Evolutionary conservation across 345 rosid species (phyloP).

Genomic region (Cardamine resedifolia): DNA sequence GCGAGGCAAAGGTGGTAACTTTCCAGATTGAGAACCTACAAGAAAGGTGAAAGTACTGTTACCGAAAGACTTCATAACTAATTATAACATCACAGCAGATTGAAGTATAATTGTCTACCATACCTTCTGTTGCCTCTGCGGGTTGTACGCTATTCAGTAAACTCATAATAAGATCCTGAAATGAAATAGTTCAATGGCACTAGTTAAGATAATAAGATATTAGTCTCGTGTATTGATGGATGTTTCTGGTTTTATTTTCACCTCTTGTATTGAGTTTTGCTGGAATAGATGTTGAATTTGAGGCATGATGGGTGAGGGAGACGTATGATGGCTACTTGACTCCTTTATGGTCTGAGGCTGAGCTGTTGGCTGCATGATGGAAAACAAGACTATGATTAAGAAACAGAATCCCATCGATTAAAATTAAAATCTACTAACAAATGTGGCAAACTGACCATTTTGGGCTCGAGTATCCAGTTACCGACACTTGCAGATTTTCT

Average conservation of each 20-base stretch:
- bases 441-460: constrained; percentile 39
- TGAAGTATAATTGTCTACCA: constrained; percentile 34
- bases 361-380: constrained; percentile 49
- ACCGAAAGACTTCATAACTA: not conserved
- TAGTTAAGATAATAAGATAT: not conserved
- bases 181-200: constrained; percentile 12
- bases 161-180: constrained; percentile 74
- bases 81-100: constrained; percentile 8
- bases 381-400: constrained; percentile 24
- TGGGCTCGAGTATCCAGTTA: constrained; percentile 78
- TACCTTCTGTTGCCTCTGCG: constrained; percentile 67
- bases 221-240: constrained; percentile 13
- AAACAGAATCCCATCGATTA: not conserved
- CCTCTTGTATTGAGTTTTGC: constrained; percentile 93
- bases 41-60: constrained; percentile 13
- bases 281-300: constrained; percentile 89
- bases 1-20: constrained; percentile 76
- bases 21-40: constrained; percentile 77
- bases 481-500: constrained; percentile 97
- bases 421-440: not conserved
- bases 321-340: constrained; percentile 39
- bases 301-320: constrained; percentile 56
- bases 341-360: constrained; percentile 65
- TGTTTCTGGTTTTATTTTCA: constrained; percentile 14
- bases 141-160: constrained; percentile 70